phyloP scores from a whole-genome alignment of 2,329 filamentous ascomycete species.

The Zalaria obscura region DNA sequence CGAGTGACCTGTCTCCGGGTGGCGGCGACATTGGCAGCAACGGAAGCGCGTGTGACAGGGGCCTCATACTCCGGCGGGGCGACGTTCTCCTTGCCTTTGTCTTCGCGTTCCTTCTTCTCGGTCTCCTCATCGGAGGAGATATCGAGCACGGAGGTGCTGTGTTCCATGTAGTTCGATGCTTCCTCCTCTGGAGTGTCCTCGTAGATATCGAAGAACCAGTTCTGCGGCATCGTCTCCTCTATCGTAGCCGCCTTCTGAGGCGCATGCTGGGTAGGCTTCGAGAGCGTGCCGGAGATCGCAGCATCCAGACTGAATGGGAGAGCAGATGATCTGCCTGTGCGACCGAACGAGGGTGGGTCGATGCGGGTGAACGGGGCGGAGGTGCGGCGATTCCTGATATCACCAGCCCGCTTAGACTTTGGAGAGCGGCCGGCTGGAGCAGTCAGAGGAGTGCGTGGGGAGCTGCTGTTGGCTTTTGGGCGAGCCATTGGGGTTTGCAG shows the following conservation, averaged over 20 bases:
- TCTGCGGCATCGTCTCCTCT: constrained; percentile 42
- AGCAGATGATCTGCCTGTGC: constrained; percentile 26
- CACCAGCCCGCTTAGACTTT: constrained; percentile 53
- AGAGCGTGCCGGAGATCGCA: constrained; percentile 63
- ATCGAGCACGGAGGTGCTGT: constrained; percentile 74
- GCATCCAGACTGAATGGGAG: constrained; percentile 74
- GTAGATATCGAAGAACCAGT: constrained; percentile 88
- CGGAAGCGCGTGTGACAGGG: neutral
- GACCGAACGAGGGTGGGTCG: constrained; percentile 51
- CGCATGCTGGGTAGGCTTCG: constrained; percentile 29
- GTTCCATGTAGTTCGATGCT: constrained; percentile 84
- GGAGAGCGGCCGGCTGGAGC: constrained; percentile 74
- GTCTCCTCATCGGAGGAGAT: constrained; percentile 80
- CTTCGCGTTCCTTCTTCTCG: constrained; percentile 39
- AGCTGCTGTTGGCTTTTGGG: constrained; percentile 20
- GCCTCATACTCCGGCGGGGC: constrained; percentile 43
- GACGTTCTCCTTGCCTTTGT: constrained; percentile 81
- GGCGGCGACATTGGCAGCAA: constrained; percentile 4
- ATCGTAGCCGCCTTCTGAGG: constrained; percentile 29
- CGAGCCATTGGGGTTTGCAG: constrained; percentile 19
- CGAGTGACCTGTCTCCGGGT: constrained; percentile 12
- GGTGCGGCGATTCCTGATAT: constrained; percentile 50
- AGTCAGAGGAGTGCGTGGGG: constrained; percentile 28
- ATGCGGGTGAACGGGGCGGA: constrained; percentile 52
- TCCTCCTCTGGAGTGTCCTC: constrained; percentile 85